A percentile compares a stretch with the other conserved stretches of the same genome.
phyloP scores from a whole-genome alignment of 2,329 filamentous ascomycete species.

The Xylaria sp. region DNA sequence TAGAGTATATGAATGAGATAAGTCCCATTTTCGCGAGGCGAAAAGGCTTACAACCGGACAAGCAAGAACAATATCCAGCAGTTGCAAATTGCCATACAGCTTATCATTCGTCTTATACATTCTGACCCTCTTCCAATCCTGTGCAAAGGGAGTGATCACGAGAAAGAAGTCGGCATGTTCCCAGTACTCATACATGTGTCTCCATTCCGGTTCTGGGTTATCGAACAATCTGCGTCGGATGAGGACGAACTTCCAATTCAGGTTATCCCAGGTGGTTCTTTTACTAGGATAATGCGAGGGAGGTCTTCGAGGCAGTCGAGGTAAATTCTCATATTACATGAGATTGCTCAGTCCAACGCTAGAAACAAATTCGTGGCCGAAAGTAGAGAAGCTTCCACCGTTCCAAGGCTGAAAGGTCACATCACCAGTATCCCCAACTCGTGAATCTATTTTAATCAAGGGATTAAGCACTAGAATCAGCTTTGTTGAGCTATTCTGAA shows the following conservation, averaged over 20 bases:
- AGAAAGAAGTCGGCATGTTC: constrained; percentile 14
- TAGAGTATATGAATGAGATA: not conserved
- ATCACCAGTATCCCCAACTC: not conserved
- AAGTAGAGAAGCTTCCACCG: not conserved
- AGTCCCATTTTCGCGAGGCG: not conserved
- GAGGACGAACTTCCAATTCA: constrained; percentile 12
- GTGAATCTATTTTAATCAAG: constrained; percentile 19
- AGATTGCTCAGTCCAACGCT: not conserved
- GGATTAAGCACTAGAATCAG: constrained; percentile 12
- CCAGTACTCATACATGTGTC: constrained; percentile 17
- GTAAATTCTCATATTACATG: constrained; percentile 11
- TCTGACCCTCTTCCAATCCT: constrained; percentile 14
- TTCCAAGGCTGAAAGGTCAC: constrained; percentile 4
- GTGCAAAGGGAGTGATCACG: constrained; percentile 2
- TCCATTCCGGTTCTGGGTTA: constrained; percentile 8
- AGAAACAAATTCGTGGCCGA: not conserved
- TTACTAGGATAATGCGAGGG: not conserved
- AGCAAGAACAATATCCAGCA: not conserved
- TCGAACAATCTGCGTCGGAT: constrained; percentile 13
- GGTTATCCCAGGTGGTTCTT: not conserved
- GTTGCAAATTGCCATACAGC: constrained; percentile 5
- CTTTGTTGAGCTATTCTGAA: constrained; percentile 10
- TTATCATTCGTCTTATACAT: constrained; percentile 19
- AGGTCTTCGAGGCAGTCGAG: constrained; percentile 22
- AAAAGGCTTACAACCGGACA: not conserved